Evolutionary conservation across 2,329 filamentous ascomycete species (phyloP), one percentile per base, ranked within the genome.

Genomic region (Calycina herbarum): DNA sequence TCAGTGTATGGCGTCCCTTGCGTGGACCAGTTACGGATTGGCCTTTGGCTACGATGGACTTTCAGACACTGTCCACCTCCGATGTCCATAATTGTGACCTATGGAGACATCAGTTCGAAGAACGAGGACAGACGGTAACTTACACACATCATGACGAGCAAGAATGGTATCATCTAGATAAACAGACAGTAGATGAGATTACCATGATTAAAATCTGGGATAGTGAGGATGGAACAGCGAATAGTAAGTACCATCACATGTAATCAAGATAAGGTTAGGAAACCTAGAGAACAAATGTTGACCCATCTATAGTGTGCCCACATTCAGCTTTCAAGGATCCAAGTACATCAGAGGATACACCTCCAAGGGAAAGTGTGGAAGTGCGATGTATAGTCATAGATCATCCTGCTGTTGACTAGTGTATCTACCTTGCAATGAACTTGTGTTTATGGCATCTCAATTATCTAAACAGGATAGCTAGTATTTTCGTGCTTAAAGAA

Each of bases 261-360:
- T 45, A 31, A 33, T 2, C 2, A 13, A 45, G 20, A 27, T 33
- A n/a, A 51, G 20, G 56, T 27, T 20, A 5, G 48, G 54, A 35
- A 38, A 29, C 8, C 17, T 6, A 57, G 15, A 57, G 8, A 10
- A 40, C 3, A 8, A 31, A 31, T 31, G 29, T 31, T 31, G 5
- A 31, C 29, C 29, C 29, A 31, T 31, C 3, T 31, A 15, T 57
- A 62, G 63, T 61, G 24, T 65, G 63, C 42, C 11, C 92, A 15
- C 92, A 96, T 78, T 88, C 89, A 10, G 92, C 92, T 0, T 96
- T 96, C 77, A 80, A 83, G 48, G 89, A 96, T 75, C 89, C 90
- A 1, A 80, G 88, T 67, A 91, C 89, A 1, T 83, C 86, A 5
- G 78, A 82, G 13, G 90, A 88, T 56, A 91, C 89, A 3, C 86